Evolutionary conservation across 2,329 filamentous ascomycete genomes (phyloP).

Genomic region (Trichoderma sp.): DNA sequence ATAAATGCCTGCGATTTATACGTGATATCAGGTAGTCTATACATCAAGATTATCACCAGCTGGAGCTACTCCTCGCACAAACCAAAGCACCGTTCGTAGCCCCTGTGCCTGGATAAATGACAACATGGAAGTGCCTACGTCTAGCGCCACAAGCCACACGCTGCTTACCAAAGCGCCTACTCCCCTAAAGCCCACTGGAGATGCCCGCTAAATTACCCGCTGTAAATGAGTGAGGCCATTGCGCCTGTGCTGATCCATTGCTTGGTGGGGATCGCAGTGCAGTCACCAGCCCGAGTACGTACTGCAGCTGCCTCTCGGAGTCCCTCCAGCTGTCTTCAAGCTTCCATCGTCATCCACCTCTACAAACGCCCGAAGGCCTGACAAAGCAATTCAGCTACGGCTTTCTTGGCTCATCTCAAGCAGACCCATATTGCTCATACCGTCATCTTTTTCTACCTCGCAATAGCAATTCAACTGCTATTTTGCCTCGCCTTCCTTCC

Average conservation of each 20-base stretch:
- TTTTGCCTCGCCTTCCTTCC: not conserved
- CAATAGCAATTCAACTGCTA: not conserved
- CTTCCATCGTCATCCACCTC: slow-evolving; percentile 32
- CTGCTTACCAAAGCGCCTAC: not conserved
- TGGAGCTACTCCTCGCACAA: not conserved
- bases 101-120: not conserved
- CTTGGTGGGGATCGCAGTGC: not conserved
- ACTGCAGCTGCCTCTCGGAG: not conserved
- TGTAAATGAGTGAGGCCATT: not conserved
- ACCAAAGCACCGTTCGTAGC: not conserved
- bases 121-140: not conserved
- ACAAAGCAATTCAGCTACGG: slow-evolving; percentile 9
- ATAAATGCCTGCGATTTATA: too few relatives aligned
- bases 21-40: not conserved
- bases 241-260: not conserved
- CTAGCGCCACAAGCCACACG: not conserved
- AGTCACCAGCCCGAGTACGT: slow-evolving; percentile 17
- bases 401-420: not conserved
- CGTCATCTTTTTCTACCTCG: slow-evolving; percentile 15
- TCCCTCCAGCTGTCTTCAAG: slow-evolving; percentile 27
- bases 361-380: slow-evolving; percentile 3
- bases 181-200: not conserved
- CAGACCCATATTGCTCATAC: not conserved
- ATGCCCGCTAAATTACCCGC: slow-evolving; percentile 1
- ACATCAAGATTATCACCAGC: not conserved